Evolutionary conservation across 2,329 filamentous ascomycete genomes (phyloP), one percentile per base, ranked within the genome.

Genomic region (Xylariomycetidae sp.): DNA sequence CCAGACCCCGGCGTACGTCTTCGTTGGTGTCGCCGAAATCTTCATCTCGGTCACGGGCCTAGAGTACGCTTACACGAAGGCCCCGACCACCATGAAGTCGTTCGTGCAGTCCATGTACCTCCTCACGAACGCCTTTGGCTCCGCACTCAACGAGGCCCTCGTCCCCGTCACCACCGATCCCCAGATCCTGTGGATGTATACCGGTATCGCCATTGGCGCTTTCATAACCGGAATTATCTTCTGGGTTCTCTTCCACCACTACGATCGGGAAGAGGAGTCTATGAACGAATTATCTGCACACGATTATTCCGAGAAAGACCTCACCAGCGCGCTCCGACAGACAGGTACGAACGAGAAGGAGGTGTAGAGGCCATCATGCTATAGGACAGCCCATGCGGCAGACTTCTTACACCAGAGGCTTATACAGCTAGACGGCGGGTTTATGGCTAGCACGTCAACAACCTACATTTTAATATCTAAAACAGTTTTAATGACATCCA

Each of bases 61-160:
- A 9, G 82, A 87, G 54, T 85, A 86, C 45, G 82, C 80, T 13
- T 86, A 80, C 59, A 84, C 80, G 50, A 85, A 86, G 58, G 82
- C 82, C 0, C 82, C 82, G 2, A 71, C 72, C 26, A 76, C 69
- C 53, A 84, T 86, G 80, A 75, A 80, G 54, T 77, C 73, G 1
- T 76, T 76, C 64, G 64, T 76, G 18, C 70, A 69, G 53, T 68
- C 69, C 10, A 50, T 81, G n/a, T 80, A 74, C 48, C 64, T 80
- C 36, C 66, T 81, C 41, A 80, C 74, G 25, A 74, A 64, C 28
- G 77, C 76, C 3, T 66, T 76, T 27, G 74, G 74, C 3, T 69
- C 74, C 2, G 73, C 72, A 19, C 59, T 87, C 15, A 77, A 73
- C 3, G 74, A 80, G 45, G 72, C 79, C 3, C 61, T 85, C 10